These are phyloP conservation scores for Penicillium vulpinum DNA, from an alignment of 2,329 filamentous ascomycete species.

Conservation along the genomic window DNA sequence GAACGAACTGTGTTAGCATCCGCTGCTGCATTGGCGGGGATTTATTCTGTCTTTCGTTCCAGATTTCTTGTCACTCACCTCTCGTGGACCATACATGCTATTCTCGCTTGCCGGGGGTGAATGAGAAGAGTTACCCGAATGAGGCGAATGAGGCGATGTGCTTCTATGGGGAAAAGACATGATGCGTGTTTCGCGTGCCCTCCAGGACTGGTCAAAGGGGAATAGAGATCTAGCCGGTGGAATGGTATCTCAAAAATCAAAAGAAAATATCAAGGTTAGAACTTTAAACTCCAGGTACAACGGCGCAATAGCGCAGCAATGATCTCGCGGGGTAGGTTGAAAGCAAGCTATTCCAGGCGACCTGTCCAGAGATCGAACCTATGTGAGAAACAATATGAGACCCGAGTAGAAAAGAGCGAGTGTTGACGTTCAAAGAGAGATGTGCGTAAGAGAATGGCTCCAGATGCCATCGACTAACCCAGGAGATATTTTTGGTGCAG, in stretches of 20 bases:
- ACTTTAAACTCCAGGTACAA: neutral
- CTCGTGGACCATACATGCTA: conserved; percentile 16
- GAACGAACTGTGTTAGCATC: neutral
- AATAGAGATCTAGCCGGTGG: neutral
- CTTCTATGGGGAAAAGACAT: conserved; percentile 20
- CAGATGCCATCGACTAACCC: conserved; percentile 11
- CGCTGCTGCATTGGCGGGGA: neutral
- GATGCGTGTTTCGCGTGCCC: conserved; percentile 12
- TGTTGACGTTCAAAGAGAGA: neutral
- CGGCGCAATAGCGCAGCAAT: neutral
- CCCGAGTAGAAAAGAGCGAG: neutral
- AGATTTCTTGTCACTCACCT: conserved; percentile 9
- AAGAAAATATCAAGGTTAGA: neutral
- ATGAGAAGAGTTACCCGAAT: conserved; percentile 18
- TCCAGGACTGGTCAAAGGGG: neutral
- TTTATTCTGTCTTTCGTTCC: neutral
- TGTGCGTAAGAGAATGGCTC: neutral
- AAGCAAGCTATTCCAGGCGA: neutral
- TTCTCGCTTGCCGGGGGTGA: conserved; percentile 21
- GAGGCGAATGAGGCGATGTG: conserved; percentile 23
- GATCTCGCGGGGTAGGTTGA: neutral
- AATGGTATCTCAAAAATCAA: neutral
- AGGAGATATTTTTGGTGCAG: conserved; percentile 28
- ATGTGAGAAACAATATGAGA: neutral
- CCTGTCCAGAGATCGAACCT: conserved; percentile 2